Evolutionary conservation across 2,329 filamentous ascomycete genomes (phyloP).

Genomic region (Xylaria sp.): DNA sequence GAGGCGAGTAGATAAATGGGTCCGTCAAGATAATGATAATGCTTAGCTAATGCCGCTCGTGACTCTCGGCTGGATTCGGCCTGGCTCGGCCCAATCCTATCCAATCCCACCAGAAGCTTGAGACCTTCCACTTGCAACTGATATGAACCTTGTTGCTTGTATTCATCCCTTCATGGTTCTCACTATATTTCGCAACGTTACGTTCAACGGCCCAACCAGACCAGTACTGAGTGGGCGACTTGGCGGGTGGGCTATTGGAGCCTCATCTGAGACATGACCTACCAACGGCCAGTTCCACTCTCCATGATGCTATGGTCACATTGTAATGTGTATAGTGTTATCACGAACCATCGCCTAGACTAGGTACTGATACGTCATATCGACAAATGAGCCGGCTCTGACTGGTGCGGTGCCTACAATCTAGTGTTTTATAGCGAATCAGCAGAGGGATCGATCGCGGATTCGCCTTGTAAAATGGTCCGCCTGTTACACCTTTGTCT

Average conservation of each 20-base stretch:
- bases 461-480: neutral
- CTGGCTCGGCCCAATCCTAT: conserved; percentile 18
- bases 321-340: conserved; percentile 1
- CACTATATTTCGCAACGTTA: conserved; percentile 39
- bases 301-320: conserved; percentile 26
- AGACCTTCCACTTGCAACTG: conserved; percentile 24
- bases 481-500: conserved; percentile 4
- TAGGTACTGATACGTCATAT: conserved; percentile 12
- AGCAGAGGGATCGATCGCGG: conserved; percentile 3
- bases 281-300: conserved; percentile 12
- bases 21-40: neutral
- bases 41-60: conserved; percentile 12
- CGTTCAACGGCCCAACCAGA: conserved; percentile 29
- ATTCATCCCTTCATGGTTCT: neutral
- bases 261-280: conserved; percentile 31
- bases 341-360: neutral
- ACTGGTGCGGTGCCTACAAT: neutral
- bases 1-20: neutral
- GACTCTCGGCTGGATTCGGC: conserved; percentile 20
- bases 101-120: conserved; percentile 10
- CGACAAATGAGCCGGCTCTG: conserved; percentile 15
- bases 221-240: neutral
- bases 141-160: neutral
- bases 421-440: conserved; percentile 11
- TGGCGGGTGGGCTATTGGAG: conserved; percentile 29